These are phyloP conservation scores for Nicotiana sylvestris DNA, from an alignment of 257 asterid species.

Conservation along the genomic window DNA sequence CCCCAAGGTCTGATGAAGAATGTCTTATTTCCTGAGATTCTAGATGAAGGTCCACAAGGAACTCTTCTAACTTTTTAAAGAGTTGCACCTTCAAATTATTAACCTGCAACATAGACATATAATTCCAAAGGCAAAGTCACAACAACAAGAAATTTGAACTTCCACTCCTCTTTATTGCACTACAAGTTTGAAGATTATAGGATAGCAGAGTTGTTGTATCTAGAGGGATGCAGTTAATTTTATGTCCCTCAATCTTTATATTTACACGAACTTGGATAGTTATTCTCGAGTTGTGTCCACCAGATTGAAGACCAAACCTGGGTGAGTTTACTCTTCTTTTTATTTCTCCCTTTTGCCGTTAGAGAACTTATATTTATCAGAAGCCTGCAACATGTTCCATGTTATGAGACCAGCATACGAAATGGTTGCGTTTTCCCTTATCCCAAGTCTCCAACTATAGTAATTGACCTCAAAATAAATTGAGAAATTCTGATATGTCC, in stretches of 20 bases:
- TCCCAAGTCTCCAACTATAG: neutral
- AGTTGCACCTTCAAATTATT: constrained; percentile 84
- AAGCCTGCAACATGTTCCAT: neutral
- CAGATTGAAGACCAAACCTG: neutral
- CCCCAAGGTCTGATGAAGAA: constrained; percentile 32
- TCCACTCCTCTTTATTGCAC: neutral
- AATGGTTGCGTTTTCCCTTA: neutral
- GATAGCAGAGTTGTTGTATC: neutral
- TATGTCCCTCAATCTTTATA: neutral
- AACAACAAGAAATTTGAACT: neutral
- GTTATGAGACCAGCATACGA: neutral
- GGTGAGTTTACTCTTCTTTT: neutral
- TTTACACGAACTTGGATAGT: neutral
- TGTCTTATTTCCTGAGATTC: constrained; percentile 51
- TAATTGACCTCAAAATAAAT: neutral
- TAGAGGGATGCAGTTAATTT: neutral
- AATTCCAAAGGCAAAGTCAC: neutral
- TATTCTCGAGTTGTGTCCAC: constrained; percentile 2
- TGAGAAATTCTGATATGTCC: neutral
- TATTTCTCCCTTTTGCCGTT: neutral
- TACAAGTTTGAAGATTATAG: neutral
- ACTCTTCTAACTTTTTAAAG: constrained; percentile 89
- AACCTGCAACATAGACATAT: constrained; percentile 39
- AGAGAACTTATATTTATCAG: neutral
- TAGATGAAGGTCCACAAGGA: constrained; percentile 74